These are phyloP conservation scores for Penicillium lividum DNA, from an alignment of 495 filamentous ascomycete species.

Conservation along the genomic window DNA sequence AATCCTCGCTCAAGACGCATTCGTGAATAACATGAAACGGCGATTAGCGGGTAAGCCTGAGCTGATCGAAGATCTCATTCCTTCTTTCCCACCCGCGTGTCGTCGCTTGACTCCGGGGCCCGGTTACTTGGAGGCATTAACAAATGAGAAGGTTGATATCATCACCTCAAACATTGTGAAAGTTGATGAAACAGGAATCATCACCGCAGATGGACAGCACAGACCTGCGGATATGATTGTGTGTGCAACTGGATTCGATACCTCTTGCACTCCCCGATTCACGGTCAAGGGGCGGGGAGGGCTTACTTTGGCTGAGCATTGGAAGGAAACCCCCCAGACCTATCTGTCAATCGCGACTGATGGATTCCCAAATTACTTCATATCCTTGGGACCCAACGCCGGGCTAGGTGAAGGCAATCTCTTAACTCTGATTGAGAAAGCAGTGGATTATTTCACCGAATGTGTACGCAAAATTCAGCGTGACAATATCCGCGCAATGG, in stretches of 20 bases:
- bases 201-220: no score
- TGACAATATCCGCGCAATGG: constrained; percentile 42
- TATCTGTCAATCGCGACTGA: constrained; percentile 27
- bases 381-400: constrained; percentile 39
- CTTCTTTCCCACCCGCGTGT: constrained; percentile 49
- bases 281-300: constrained; percentile 40
- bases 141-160: no score
- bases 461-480: constrained; percentile 30
- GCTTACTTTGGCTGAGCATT: constrained; percentile 34
- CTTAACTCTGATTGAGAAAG: constrained; percentile 50
- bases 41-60: constrained; percentile 2
- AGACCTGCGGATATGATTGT: constrained; percentile 11
- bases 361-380: constrained; percentile 40
- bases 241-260: constrained; percentile 54
- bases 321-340: constrained; percentile 30
- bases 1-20: no score
- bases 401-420: constrained; percentile 41
- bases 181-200: no score
- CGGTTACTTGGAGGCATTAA: constrained; percentile 44
- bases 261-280: constrained; percentile 39
- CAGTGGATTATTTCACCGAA: constrained; percentile 52
- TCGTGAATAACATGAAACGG: no score
- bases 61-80: constrained; percentile 43
- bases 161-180: no score
- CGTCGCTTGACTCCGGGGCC: constrained; percentile 48